Percentiles rank a stretch among this genome's conserved stretches.
These are phyloP conservation scores for Aspergillus steynii DNA, from an alignment of 495 filamentous ascomycete species.

Conservation along the genomic window DNA sequence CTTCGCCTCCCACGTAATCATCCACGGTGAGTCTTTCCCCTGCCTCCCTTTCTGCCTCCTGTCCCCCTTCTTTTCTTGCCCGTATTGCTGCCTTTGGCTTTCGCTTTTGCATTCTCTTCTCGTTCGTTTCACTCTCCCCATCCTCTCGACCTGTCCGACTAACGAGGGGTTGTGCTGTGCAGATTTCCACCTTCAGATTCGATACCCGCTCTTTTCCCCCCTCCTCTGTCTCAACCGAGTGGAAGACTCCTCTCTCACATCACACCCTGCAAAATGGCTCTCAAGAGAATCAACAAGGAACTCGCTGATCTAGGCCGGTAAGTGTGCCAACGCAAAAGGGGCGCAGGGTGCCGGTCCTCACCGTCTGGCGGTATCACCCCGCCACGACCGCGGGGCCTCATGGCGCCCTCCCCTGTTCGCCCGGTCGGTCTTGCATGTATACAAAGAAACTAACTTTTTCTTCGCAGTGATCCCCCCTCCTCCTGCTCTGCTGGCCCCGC, in stretches of 20 bases:
- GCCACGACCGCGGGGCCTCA: constrained; percentile 30
- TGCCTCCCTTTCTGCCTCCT: constrained; percentile 17
- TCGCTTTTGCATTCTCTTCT: constrained; percentile 9
- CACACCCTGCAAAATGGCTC: constrained; percentile 71
- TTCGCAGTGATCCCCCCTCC: constrained; percentile 87
- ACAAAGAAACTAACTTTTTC: background rate
- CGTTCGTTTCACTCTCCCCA: constrained; percentile 19
- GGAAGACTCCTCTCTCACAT: constrained; percentile 20
- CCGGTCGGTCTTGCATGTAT: background rate
- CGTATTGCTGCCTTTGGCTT: constrained; percentile 26
- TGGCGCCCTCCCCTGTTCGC: constrained; percentile 9
- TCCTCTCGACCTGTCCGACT: constrained; percentile 7
- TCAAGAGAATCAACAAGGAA: constrained; percentile 99
- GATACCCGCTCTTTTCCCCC: constrained; percentile 13
- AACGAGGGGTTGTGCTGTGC: constrained; percentile 4
- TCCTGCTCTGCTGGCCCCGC: constrained; percentile 97
- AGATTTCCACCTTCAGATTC: constrained; percentile 19
- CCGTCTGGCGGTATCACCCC: constrained; percentile 16
- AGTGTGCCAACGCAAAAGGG: constrained; percentile 19
- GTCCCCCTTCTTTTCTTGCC: constrained; percentile 23
- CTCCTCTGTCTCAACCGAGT: constrained; percentile 20
- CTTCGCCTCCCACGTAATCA: constrained; percentile 15
- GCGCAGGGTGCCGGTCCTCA: background rate
- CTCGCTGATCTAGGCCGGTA: constrained; percentile 99
- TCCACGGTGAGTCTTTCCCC: constrained; percentile 11